Conservation (phyloP, 208 protist species). For the Leishmania tarentolae region DNA sequence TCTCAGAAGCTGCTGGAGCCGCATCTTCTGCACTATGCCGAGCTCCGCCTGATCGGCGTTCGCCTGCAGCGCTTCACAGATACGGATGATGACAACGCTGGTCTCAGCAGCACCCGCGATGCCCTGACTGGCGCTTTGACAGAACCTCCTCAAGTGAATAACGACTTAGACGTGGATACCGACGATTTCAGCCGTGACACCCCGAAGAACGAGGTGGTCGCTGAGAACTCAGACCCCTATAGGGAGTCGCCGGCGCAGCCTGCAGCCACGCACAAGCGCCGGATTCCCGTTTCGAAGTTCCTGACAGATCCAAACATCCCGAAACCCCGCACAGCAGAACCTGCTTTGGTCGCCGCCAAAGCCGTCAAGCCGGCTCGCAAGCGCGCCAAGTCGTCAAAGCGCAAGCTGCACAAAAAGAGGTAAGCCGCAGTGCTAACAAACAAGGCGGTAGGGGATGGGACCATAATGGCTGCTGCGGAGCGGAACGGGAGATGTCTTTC, state of each 20-base stretch:
- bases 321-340: not conserved
- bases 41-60: slow-evolving; percentile 78
- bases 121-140: slow-evolving; percentile 9
- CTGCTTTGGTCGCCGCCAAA: slow-evolving; percentile 7
- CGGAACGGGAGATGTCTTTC: not conserved
- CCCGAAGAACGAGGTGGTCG: not conserved
- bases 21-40: slow-evolving; percentile 57
- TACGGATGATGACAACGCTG: not conserved
- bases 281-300: slow-evolving; percentile 40
- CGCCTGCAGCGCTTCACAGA: slow-evolving; percentile 69
- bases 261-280: slow-evolving; percentile 7
- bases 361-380: slow-evolving; percentile 18
- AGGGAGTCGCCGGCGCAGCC: not conserved
- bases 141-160: not conserved
- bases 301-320: slow-evolving; percentile 18
- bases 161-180: not conserved
- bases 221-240: not conserved
- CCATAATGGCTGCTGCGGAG: no score
- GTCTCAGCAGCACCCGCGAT: not conserved
- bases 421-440: not conserved
- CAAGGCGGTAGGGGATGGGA: no score
- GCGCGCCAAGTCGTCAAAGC: slow-evolving; percentile 17
- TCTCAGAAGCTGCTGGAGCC: slow-evolving; percentile 62
- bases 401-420: slow-evolving; percentile 34
- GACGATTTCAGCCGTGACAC: not conserved